A percentile compares a stretch with the other conserved stretches of the same genome.
phyloP scores from a whole-genome alignment of 805 yeast genomes.

The Grigorovia transvaalensis region DNA sequence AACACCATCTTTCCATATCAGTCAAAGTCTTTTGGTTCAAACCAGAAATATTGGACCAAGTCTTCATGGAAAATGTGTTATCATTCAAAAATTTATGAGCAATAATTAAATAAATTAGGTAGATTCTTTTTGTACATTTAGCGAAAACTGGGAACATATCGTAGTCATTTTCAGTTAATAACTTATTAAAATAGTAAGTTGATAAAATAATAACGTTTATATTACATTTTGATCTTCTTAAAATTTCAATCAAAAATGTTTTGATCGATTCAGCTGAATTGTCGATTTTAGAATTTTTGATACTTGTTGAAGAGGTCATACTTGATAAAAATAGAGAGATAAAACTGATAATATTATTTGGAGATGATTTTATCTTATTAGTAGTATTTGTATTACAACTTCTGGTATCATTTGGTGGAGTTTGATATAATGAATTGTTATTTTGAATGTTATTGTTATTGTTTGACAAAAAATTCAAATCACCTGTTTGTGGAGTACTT shows the following conservation, averaged over 20 bases:
- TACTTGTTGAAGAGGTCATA: slow-evolving; percentile 6
- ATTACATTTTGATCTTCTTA: slow-evolving; percentile 19
- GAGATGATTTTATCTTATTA: not conserved
- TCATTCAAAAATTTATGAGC: slow-evolving; percentile 22
- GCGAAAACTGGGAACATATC: slow-evolving; percentile 15
- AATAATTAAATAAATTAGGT: slow-evolving; percentile 15
- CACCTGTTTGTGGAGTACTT: slow-evolving; percentile 3
- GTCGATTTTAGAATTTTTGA: slow-evolving; percentile 10
- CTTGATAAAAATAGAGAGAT: slow-evolving; percentile 12
- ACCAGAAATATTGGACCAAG: slow-evolving; percentile 21
- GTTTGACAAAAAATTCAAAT: not conserved
- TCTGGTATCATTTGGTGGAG: slow-evolving; percentile 11
- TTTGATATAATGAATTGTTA: slow-evolving; percentile 5
- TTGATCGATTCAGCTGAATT: slow-evolving; percentile 9
- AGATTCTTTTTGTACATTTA: slow-evolving; percentile 19
- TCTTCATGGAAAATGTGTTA: slow-evolving; percentile 19
- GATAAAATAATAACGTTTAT: slow-evolving; percentile 12
- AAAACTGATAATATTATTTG: slow-evolving; percentile 1
- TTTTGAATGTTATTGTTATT: slow-evolving; percentile 1
- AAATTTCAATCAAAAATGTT: slow-evolving; percentile 14
- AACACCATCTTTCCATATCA: slow-evolving; percentile 22
- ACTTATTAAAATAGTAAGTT: slow-evolving; percentile 12
- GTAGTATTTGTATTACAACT: not conserved
- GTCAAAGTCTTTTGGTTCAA: slow-evolving; percentile 10
- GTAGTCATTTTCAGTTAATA: not conserved